Evolutionary conservation across 345 rosid species (phyloP), one percentile per base, ranked within the genome.

Genomic region (Passiflora organensis): DNA sequence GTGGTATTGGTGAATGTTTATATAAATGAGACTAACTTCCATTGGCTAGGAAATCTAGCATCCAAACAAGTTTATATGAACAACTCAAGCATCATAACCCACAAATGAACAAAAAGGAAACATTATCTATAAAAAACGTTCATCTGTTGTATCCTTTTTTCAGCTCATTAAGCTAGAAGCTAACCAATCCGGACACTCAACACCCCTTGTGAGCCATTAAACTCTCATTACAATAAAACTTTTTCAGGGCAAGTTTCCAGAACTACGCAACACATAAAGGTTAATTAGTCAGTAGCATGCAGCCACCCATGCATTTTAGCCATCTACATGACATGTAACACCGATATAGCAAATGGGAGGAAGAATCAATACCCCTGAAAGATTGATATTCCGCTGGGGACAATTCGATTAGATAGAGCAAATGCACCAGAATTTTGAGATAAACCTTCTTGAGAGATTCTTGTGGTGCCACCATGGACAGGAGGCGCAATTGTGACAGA

Each of bases 321-420:
- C 34, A 23, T 17, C 1, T 13, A 46, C 50, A 43, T 62, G 43
- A 15, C 20, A 58, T 44, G 55, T 34, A 16, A 54, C 22, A 21
- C 20, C 5, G 6, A 22, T 48, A 15, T 22, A 23, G 28, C n/a
- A 4, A 48, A 51, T 12, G 66, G 53, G 49, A 5, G 22, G 63
- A 43, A 36, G 32, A 62, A 69, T 4, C 59, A 65, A 24, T 88
- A 86, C 96, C 95, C 95, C 62, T 91, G 84, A 55, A 91, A 88
- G 22, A 88, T 50, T 1, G 96, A 86, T 51, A 79, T 66, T 53
- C 94, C 99, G 54, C 57, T 81, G 44, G 58, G 65, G 44, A 65
- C 67, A 10, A 59, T 50, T 42, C 48, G 49, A 76, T 73, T 75
- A 19, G 86, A 78, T 67, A 71, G 58, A 50, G 79, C 83, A 52